These are phyloP conservation scores for Pythium rhizo-oryzae DNA, from an alignment of 352 stramenopile species.

Conservation along the genomic window DNA sequence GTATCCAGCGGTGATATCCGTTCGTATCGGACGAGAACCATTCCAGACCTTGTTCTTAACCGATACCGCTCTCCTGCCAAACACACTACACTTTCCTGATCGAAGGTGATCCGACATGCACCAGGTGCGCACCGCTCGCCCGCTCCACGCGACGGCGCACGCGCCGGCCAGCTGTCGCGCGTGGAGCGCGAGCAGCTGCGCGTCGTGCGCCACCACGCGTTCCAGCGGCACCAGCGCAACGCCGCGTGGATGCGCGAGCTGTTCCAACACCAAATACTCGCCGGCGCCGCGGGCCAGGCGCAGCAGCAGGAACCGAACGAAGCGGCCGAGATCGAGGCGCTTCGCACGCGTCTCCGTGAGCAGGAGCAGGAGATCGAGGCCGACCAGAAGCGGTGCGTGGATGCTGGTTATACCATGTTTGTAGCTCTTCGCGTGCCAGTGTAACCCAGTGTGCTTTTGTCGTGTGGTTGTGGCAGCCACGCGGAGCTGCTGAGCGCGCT, in stretches of 20 bases:
- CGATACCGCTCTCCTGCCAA: too few relatives aligned
- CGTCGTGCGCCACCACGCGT: conserved; percentile 51
- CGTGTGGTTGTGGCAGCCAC: conserved; percentile 7
- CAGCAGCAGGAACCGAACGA: neutral
- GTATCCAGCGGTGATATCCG: too few relatives aligned
- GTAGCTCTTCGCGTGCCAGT: neutral
- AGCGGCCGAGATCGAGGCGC: neutral
- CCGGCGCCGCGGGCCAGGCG: neutral
- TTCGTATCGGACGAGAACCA: too few relatives aligned
- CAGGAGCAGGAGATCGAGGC: neutral
- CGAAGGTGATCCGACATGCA: too few relatives aligned
- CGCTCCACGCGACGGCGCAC: conserved; percentile 18
- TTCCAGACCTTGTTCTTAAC: neutral
- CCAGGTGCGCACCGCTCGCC: conserved; percentile 12
- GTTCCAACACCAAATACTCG: neutral
- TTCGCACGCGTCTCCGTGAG: conserved; percentile 2
- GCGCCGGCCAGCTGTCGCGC: conserved; percentile 34
- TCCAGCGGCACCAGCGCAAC: conserved; percentile 67
- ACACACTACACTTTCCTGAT: too few relatives aligned
- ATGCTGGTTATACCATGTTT: neutral
- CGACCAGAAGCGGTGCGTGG: conserved; percentile 15
- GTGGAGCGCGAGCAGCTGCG: conserved; percentile 57
- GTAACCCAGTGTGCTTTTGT: too few relatives aligned
- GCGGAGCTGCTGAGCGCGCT: conserved; percentile 7
- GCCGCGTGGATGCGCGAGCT: conserved; percentile 53